These are phyloP conservation scores for Candida sithepensis DNA, from an alignment of 805 yeast genomes.

Conservation along the genomic window DNA sequence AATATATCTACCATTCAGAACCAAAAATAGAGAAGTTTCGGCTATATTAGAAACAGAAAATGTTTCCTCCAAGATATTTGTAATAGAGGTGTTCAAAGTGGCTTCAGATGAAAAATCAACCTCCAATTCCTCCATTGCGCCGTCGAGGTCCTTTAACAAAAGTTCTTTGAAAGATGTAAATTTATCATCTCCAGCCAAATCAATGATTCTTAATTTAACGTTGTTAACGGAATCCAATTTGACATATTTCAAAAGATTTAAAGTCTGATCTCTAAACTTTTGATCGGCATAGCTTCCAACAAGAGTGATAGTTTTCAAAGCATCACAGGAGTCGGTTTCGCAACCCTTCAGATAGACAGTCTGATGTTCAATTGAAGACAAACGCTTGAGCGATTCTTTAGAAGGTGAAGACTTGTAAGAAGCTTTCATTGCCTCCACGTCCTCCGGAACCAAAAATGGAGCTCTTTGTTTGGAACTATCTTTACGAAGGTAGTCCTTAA, in stretches of 20 bases:
- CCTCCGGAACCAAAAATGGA: conserved; percentile 48
- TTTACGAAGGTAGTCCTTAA: conserved; percentile 41
- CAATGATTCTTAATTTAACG: conserved; percentile 20
- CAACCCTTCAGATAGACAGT: neutral
- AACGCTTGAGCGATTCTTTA: neutral
- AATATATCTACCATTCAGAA: conserved; percentile 54
- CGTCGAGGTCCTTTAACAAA: conserved; percentile 3
- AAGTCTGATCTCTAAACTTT: conserved; percentile 41
- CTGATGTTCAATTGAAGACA: neutral
- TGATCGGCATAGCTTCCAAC: conserved; percentile 51
- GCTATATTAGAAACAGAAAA: conserved; percentile 6
- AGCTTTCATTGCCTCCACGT: conserved; percentile 23
- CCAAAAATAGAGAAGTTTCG: conserved; percentile 31
- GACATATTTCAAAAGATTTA: conserved; percentile 29
- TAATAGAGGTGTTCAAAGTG: neutral
- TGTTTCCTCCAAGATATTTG: neutral
- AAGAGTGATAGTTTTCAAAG: conserved; percentile 40
- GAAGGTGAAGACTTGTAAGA: conserved; percentile 13
- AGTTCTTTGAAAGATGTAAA: conserved; percentile 3
- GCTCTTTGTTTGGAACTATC: conserved; percentile 45
- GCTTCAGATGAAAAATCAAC: neutral
- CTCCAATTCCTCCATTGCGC: conserved; percentile 1
- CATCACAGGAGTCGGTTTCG: neutral
- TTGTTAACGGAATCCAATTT: conserved; percentile 1
- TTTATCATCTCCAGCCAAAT: conserved; percentile 2